Evolutionary conservation across 345 rosid species (phyloP).

Genomic region (Hibiscus tridactylites): DNA sequence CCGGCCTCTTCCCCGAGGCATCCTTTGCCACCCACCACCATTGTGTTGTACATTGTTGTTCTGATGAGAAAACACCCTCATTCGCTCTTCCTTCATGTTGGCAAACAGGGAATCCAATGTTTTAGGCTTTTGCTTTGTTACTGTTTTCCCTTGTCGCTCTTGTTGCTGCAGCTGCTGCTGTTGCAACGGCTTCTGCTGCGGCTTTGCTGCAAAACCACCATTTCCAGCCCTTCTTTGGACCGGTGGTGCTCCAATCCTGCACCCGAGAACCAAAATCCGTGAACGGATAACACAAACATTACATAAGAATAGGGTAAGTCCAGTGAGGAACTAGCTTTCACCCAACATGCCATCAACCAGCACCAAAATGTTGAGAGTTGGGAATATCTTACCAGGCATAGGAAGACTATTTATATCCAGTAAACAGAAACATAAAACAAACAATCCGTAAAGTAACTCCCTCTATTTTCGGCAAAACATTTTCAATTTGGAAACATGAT

Average conservation of each 20-base stretch:
- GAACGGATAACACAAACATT: conserved; percentile 3
- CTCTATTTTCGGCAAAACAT: conserved; percentile 1
- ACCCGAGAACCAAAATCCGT: conserved; percentile 15
- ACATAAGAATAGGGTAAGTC: background rate
- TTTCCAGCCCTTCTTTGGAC: conserved; percentile 31
- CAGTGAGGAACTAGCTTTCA: background rate
- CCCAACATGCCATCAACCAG: conserved; percentile 9
- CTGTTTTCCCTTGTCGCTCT: conserved; percentile 26
- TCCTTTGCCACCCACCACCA: conserved; percentile 24
- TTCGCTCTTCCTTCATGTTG: conserved; percentile 48
- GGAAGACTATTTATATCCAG: conserved; percentile 19
- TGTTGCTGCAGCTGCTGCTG: conserved; percentile 22
- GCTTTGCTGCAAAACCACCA: conserved; percentile 21
- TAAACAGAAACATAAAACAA: conserved; percentile 23
- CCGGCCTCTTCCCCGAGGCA: conserved; percentile 58
- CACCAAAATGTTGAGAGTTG: conserved; percentile 6
- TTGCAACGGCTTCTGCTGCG: background rate
- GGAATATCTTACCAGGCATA: conserved; percentile 22
- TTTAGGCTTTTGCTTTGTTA: conserved; percentile 47
- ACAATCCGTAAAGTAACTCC: conserved; percentile 17
- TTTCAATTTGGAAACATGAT: conserved; percentile 12
- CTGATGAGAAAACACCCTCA: conserved; percentile 22
- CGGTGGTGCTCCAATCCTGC: conserved; percentile 25
- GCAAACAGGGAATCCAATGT: conserved; percentile 54
- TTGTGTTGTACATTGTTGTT: conserved; percentile 7